A percentile compares a stretch with the other conserved stretches of the same genome.
These are phyloP conservation scores for Salix arbutifolia DNA, from an alignment of 345 rosid genomes.

Conservation along the genomic window DNA sequence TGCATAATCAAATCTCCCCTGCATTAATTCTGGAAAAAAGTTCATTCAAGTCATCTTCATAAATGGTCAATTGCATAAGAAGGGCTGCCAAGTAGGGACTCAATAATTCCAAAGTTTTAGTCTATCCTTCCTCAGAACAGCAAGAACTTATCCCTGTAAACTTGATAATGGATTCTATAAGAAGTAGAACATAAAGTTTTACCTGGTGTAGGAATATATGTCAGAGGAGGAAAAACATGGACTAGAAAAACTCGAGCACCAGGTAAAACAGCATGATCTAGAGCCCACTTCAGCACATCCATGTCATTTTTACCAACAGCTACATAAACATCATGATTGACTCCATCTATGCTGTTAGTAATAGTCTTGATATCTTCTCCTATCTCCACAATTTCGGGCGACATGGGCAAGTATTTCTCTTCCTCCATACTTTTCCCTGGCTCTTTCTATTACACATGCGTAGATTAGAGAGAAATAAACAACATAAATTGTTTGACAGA, in stretches of 20 bases:
- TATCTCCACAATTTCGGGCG: constrained; percentile 62
- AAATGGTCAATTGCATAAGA: neutral
- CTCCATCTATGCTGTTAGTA: constrained; percentile 18
- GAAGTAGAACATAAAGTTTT: neutral
- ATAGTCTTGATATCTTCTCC: constrained; percentile 43
- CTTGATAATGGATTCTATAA: neutral
- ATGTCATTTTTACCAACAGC: constrained; percentile 62
- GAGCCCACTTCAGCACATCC: constrained; percentile 52
- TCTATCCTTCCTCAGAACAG: neutral
- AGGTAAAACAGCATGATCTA: constrained; percentile 43
- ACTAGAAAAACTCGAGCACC: constrained; percentile 48
- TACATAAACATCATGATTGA: constrained; percentile 44
- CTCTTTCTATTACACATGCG: neutral
- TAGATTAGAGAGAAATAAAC: neutral
- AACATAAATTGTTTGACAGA: neutral
- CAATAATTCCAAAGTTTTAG: neutral
- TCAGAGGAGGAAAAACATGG: constrained; percentile 54
- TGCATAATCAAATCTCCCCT: neutral
- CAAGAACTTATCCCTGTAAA: neutral
- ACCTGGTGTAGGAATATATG: constrained; percentile 57
- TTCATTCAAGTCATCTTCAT: neutral
- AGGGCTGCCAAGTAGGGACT: no score
- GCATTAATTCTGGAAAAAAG: neutral
- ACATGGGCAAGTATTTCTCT: constrained; percentile 19
- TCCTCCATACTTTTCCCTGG: constrained; percentile 16